Evolutionary conservation across 1,284 basidiomycete genomes (phyloP).

Genomic region (Amylostereum chailletii): DNA sequence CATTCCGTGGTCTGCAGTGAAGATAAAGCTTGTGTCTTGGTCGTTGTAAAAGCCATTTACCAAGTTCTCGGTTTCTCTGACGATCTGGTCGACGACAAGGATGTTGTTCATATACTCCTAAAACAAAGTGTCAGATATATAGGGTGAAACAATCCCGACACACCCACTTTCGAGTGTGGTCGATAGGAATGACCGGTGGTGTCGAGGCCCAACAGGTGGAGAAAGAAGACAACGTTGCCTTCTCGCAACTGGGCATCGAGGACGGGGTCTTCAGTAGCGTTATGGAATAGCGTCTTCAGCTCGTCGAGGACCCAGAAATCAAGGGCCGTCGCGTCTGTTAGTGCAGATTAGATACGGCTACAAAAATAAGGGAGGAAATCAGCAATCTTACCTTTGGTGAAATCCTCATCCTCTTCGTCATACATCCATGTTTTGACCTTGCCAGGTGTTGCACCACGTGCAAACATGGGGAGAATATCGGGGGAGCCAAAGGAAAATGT

Average conservation of each 20-base stretch:
- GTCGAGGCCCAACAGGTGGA: conserved; percentile 81
- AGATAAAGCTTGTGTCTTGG: conserved; percentile 69
- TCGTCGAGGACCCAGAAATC: conserved; percentile 78
- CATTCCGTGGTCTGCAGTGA: conserved; percentile 92
- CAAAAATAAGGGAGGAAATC: neutral
- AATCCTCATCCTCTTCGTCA: conserved; percentile 74
- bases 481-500: conserved; percentile 86
- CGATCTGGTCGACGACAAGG: conserved; percentile 72
- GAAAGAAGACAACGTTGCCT: conserved; percentile 69
- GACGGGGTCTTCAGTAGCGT: conserved; percentile 44
- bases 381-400: conserved; percentile 57
- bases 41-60: conserved; percentile 62
- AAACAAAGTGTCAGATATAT: neutral
- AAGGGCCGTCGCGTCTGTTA: conserved; percentile 65
- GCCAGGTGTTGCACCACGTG: conserved; percentile 61
- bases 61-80: conserved; percentile 57
- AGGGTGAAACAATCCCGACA: conserved; percentile 3
- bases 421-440: conserved; percentile 76
- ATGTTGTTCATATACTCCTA: conserved; percentile 87
- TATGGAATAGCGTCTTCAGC: conserved; percentile 49
- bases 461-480: conserved; percentile 88
- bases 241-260: conserved; percentile 44
- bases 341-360: conserved; percentile 1
- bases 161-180: conserved; percentile 63
- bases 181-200: conserved; percentile 86